Conservation (phyloP, 2,329 filamentous ascomycete species). For the Emericellopsis atlantica region DNA sequence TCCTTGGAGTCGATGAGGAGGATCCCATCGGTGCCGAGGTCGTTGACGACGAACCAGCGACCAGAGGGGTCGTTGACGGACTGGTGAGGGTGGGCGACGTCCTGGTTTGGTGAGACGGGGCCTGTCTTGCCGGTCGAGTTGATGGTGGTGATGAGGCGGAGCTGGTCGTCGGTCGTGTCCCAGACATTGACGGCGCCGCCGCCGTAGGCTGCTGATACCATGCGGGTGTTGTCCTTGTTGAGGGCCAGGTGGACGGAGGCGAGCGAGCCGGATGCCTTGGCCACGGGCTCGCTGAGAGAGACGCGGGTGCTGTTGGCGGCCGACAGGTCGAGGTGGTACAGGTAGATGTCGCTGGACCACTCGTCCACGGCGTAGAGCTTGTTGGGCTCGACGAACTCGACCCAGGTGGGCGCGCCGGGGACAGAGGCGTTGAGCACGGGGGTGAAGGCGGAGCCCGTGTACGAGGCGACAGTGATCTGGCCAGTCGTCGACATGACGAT, state of each 20-base stretch:
- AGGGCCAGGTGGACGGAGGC: conserved; percentile 36
- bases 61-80: conserved; percentile 33
- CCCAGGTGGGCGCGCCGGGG: conserved; percentile 30
- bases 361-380: conserved; percentile 34
- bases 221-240: conserved; percentile 26
- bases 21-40: conserved; percentile 36
- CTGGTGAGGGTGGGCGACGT: conserved; percentile 30
- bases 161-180: conserved; percentile 21
- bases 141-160: conserved; percentile 25
- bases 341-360: conserved; percentile 23
- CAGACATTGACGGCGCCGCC: conserved; percentile 30
- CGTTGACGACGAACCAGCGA: conserved; percentile 33
- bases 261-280: conserved; percentile 18
- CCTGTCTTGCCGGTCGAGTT: conserved; percentile 18
- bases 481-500: conserved; percentile 7
- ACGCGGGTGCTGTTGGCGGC: conserved; percentile 6
- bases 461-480: conserved; percentile 26
- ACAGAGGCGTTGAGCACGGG: conserved; percentile 18
- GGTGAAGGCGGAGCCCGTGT: conserved; percentile 25
- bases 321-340: conserved; percentile 22
- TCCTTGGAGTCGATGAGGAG: conserved; percentile 29
- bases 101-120: conserved; percentile 18
- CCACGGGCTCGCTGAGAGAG: conserved; percentile 13
- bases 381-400: conserved; percentile 25
- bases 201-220: conserved; percentile 31